These are phyloP conservation scores for Pulveroboletus sp. DNA, from an alignment of 768 basidiomycete genomes.

Conservation along the genomic window DNA sequence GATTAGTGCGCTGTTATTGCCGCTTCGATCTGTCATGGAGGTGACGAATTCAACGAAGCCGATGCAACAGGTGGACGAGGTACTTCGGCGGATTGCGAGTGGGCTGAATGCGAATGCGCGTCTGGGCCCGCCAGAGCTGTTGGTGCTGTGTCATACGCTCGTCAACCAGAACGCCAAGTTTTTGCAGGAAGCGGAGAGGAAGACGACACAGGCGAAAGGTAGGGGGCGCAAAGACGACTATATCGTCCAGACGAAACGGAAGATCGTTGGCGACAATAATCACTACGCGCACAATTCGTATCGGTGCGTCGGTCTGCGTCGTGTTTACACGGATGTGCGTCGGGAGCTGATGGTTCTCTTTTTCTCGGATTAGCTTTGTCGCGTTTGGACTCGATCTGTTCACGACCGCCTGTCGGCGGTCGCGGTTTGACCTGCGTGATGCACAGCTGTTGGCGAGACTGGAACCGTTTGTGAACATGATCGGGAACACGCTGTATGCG, in stretches of 20 bases:
- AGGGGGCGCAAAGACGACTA: slow-evolving; percentile 44
- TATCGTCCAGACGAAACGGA: slow-evolving; percentile 76
- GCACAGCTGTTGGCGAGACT: slow-evolving; percentile 70
- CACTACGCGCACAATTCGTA: slow-evolving; percentile 85
- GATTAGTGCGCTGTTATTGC: slow-evolving; percentile 71
- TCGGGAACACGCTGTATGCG: slow-evolving; percentile 92
- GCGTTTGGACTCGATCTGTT: slow-evolving; percentile 90
- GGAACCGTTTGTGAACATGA: slow-evolving; percentile 78
- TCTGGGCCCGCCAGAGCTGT: slow-evolving; percentile 61
- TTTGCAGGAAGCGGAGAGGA: slow-evolving; percentile 53
- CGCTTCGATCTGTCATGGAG: slow-evolving; percentile 79
- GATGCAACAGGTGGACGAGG: slow-evolving; percentile 84
- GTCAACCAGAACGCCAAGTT: slow-evolving; percentile 89
- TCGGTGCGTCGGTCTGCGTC: slow-evolving; percentile 45
- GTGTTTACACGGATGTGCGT: too few relatives aligned
- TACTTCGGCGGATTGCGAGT: slow-evolving; percentile 72
- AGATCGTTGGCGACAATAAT: slow-evolving; percentile 47
- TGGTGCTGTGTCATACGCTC: slow-evolving; percentile 83
- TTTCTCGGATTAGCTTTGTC: slow-evolving; percentile 56
- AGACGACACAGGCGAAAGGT: slow-evolving; percentile 29
- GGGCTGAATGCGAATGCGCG: slow-evolving; percentile 82
- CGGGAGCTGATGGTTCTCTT: slow-evolving; percentile 1
- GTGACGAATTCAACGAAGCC: slow-evolving; percentile 77
- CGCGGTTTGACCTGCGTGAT: slow-evolving; percentile 82
- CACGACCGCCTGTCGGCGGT: slow-evolving; percentile 79